Evolutionary conservation across 176 grass and related monocot genomes (phyloP), one percentile per base, ranked within the genome.

Genomic region (Aegilops umbellulata): DNA sequence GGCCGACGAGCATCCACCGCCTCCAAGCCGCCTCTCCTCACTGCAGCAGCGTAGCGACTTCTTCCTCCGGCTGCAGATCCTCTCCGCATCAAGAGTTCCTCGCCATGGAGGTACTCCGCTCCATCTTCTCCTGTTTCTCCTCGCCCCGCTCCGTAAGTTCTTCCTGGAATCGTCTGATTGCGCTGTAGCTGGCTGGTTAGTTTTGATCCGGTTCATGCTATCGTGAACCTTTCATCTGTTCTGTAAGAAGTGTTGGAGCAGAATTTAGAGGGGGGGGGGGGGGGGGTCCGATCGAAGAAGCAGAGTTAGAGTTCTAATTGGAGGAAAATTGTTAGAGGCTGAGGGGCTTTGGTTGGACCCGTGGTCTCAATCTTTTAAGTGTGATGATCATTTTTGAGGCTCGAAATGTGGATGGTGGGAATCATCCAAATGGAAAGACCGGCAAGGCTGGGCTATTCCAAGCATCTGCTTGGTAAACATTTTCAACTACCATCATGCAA

Each of bases 71-170:
- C 24, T 74, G 44, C 73, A 17, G 44, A 76, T 15, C 44, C 41
- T 75, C 72, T 51, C 72, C 41, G 15, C 72, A 9, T 4, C 46
- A 4, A 55, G 46, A 42, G 47, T 71, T 49, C 7, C 24, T 32
- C 51, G 39, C 51, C 76, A 91, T 91, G 90, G 90, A 91, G 90
- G 86, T 85, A 85, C 86, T 88, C 31, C 86, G 90, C 78, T 82
- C 78, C 78, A 85, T 91, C 82, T 84, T 88, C 66, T 88, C 78
- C 39, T 58, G 90, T 49, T 85, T 85, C 82, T 91, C 76, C 85
- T 86, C 83, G 11, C 67, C 85, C 76, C 60, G 77, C 65, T 64
- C 76, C 62, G 85, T 88, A 85, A 88, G 82, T 88, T 63, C 30
- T 31, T 55, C 4, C 73, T 31, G 73, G 5, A 77, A 44, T 41